Evolutionary conservation across 345 rosid species (phyloP).

Genomic region (Populus euphratica): DNA sequence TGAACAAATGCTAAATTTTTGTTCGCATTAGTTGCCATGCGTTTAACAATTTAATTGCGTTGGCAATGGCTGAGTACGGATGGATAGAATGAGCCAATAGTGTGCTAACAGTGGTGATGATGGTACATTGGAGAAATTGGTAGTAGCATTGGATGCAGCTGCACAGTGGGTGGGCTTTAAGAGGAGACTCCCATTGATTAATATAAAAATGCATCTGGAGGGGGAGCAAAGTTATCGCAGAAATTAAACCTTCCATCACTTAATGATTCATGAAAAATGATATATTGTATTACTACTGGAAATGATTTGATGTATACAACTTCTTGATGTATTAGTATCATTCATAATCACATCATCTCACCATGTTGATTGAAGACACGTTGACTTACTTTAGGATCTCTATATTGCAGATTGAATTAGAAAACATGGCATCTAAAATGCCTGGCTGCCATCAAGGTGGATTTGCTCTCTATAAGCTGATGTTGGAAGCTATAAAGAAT

Average conservation of each 20-base stretch:
- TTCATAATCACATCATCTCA: background rate
- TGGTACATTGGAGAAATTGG: background rate
- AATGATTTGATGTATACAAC: no score
- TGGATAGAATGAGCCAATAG: background rate
- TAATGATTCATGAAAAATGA: no score
- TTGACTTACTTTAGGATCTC: background rate
- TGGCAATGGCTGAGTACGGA: background rate
- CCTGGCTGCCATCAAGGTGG: conserved; percentile 98
- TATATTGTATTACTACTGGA: no score
- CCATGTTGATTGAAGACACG: no score
- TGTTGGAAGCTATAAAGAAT: conserved; percentile 47
- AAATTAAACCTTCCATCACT: no score
- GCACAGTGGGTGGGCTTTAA: background rate
- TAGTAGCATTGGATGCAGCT: conserved; percentile 1
- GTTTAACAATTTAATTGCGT: background rate
- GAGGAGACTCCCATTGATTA: background rate
- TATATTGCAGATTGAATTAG: conserved; percentile 53
- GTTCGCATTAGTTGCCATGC: background rate
- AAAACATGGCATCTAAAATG: conserved; percentile 65
- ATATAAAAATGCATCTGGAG: no score
- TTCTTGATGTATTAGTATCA: no score
- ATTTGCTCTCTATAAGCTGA: conserved; percentile 65
- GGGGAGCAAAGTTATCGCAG: no score
- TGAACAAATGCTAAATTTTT: background rate
- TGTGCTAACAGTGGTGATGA: background rate